Evolutionary conservation across 192 early-diverging fungal genomes (phyloP).

Genomic region (Dissophora ornata): DNA sequence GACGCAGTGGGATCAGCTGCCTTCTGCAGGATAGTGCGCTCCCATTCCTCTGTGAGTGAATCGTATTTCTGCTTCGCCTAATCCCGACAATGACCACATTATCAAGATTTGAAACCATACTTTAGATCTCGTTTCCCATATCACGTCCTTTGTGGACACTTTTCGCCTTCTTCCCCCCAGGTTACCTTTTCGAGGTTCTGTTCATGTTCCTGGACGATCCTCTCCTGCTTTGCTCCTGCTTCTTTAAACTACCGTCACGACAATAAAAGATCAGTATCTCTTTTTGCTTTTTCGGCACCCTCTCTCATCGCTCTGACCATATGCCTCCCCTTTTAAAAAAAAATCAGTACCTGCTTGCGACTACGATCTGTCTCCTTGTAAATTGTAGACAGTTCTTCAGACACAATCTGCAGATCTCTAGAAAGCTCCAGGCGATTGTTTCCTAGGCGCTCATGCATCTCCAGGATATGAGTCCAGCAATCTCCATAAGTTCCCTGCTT

Average conservation of each 20-base stretch:
- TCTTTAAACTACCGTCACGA: conserved; percentile 76
- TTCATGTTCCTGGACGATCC: conserved; percentile 83
- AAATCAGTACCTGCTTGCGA: conserved; percentile 76
- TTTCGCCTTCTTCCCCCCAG: no score
- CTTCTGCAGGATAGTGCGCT: conserved; percentile 73
- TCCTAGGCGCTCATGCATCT: conserved; percentile 87
- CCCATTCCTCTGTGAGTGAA: conserved; percentile 84
- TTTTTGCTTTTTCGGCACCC: no score
- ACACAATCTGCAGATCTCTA: conserved; percentile 72
- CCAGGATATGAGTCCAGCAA: conserved; percentile 79
- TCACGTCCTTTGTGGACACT: no score
- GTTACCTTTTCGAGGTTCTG: conserved; percentile 84
- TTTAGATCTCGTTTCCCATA: no score
- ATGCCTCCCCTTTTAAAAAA: no score
- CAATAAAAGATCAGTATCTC: no score
- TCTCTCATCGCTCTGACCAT: no score
- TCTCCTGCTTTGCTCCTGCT: conserved; percentile 77
- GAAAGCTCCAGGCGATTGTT: conserved; percentile 85
- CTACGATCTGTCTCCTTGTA: conserved; percentile 83
- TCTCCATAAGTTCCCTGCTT: conserved; percentile 75
- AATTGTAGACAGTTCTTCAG: conserved; percentile 81
- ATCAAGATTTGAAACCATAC: no score
- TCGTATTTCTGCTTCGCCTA: conserved; percentile 87
- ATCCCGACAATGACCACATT: no score
- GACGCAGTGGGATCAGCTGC: conserved; percentile 52